Conservation (phyloP, 2,329 filamentous ascomycete species). For the Penicillium brasilianum region DNA sequence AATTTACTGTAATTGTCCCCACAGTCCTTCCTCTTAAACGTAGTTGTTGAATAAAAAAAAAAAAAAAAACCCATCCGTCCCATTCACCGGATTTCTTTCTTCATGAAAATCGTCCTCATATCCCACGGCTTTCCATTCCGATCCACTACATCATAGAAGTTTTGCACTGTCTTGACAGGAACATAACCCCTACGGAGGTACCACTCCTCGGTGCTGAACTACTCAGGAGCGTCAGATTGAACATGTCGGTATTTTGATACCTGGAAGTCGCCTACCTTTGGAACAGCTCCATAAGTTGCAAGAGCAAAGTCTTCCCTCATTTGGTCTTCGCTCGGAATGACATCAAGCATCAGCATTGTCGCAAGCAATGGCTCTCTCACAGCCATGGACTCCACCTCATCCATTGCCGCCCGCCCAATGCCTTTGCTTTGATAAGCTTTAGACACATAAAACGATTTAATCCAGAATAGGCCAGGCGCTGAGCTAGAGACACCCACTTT, state of each 20-base stretch:
- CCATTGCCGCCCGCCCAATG: slow-evolving; percentile 29
- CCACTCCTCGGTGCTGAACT: slow-evolving; percentile 30
- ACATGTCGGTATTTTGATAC: too few species aligned
- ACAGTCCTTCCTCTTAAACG: neutral
- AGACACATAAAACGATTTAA: slow-evolving; percentile 27
- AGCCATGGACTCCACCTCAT: slow-evolving; percentile 29
- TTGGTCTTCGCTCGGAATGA: slow-evolving; percentile 24
- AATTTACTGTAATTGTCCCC: neutral
- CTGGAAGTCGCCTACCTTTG: slow-evolving; percentile 21
- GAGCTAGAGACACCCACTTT: slow-evolving; percentile 20
- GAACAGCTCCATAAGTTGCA: slow-evolving; percentile 13
- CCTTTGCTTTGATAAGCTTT: slow-evolving; percentile 23
- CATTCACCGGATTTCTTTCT: slow-evolving; percentile 24
- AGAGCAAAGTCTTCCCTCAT: slow-evolving; percentile 25
- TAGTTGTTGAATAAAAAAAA: too few species aligned
- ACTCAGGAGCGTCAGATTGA: neutral
- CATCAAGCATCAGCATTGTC: slow-evolving; percentile 28
- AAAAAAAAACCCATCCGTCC: too few species aligned
- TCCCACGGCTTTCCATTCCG: slow-evolving; percentile 23
- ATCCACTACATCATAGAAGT: slow-evolving; percentile 24
- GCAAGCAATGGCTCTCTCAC: slow-evolving; percentile 21
- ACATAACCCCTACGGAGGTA: slow-evolving; percentile 29
- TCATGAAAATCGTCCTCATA: slow-evolving; percentile 29
- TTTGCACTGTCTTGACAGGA: slow-evolving; percentile 22
- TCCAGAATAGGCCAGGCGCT: slow-evolving; percentile 23